Evolutionary conservation across 2,329 filamentous ascomycete species (phyloP).

Genomic region (Zelopaecilomyces penicillatus): DNA sequence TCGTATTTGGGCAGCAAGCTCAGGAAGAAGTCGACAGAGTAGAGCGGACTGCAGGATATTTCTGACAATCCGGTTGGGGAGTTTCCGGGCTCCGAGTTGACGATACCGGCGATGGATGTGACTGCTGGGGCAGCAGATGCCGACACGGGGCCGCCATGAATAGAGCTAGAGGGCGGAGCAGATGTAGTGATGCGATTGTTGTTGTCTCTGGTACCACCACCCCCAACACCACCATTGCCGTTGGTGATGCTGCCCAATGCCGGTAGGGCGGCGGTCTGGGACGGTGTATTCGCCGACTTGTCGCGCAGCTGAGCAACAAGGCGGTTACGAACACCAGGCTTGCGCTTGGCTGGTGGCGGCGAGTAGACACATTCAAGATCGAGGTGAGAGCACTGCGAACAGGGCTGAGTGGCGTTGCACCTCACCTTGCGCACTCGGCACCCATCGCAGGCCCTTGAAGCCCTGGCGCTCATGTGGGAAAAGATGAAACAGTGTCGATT

Average conservation of each 20-base stretch:
- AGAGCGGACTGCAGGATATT: slow-evolving; percentile 4
- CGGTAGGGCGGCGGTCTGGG: not conserved
- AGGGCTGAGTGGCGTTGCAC: slow-evolving; percentile 26
- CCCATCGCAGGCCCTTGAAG: slow-evolving; percentile 27
- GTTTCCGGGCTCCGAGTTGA: slow-evolving; percentile 8
- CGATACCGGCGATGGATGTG: slow-evolving; percentile 19
- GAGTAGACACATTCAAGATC: slow-evolving; percentile 26
- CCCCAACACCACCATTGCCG: not conserved
- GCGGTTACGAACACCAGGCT: slow-evolving; percentile 25
- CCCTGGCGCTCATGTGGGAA: slow-evolving; percentile 11
- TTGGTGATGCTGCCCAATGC: not conserved
- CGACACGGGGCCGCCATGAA: slow-evolving; percentile 3
- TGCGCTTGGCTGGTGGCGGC: slow-evolving; percentile 23
- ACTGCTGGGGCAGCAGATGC: slow-evolving; percentile 10
- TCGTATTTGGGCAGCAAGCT: slow-evolving; percentile 25
- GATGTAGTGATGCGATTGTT: not conserved
- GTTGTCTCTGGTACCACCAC: not conserved
- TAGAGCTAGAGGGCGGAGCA: not conserved
- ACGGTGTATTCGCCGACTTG: slow-evolving; percentile 5
- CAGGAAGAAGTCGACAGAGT: slow-evolving; percentile 24
- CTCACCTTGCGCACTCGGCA: slow-evolving; percentile 31
- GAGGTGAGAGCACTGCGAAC: slow-evolving; percentile 28
- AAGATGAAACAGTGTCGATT: too few relatives aligned
- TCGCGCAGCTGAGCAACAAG: slow-evolving; percentile 28
- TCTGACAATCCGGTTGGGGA: not conserved